These are phyloP conservation scores for Neophaeococcomyces aloes DNA, from an alignment of 2,329 filamentous ascomycete species.

Conservation along the genomic window DNA sequence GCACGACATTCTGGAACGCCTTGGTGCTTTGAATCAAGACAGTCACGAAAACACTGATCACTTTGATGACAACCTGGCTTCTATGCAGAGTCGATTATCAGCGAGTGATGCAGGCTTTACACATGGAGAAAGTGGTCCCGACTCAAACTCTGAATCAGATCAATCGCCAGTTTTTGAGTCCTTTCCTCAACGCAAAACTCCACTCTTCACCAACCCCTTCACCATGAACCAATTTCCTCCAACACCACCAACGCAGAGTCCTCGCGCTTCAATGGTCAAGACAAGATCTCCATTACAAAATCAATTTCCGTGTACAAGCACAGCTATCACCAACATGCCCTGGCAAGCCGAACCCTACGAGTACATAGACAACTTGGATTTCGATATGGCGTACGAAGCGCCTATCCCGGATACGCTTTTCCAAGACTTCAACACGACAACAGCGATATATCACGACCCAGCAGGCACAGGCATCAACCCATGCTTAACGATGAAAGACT, in stretches of 20 bases:
- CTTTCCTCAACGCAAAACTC: conserved; percentile 10
- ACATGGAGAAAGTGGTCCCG: conserved; percentile 44
- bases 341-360: conserved; percentile 8
- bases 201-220: conserved; percentile 16
- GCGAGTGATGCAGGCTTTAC: conserved; percentile 42
- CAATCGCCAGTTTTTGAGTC: conserved; percentile 31
- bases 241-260: conserved; percentile 33
- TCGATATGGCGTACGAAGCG: conserved; percentile 20
- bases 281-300: conserved; percentile 18
- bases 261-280: conserved; percentile 25
- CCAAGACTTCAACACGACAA: conserved; percentile 10
- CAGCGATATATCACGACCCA: conserved; percentile 17
- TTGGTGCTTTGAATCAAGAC: conserved; percentile 46
- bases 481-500: conserved; percentile 21
- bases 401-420: conserved; percentile 14
- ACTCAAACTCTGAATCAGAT: conserved; percentile 48
- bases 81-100: conserved; percentile 46
- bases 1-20: conserved; percentile 51
- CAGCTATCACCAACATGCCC: neutral
- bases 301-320: neutral
- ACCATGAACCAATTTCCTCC: conserved; percentile 26
- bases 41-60: conserved; percentile 38
- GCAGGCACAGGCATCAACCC: conserved; percentile 17
- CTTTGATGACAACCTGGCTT: conserved; percentile 50
- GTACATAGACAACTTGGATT: conserved; percentile 21